These are phyloP conservation scores for Aspergillus tamarii DNA, from an alignment of 2,329 filamentous ascomycete species.

Conservation along the genomic window DNA sequence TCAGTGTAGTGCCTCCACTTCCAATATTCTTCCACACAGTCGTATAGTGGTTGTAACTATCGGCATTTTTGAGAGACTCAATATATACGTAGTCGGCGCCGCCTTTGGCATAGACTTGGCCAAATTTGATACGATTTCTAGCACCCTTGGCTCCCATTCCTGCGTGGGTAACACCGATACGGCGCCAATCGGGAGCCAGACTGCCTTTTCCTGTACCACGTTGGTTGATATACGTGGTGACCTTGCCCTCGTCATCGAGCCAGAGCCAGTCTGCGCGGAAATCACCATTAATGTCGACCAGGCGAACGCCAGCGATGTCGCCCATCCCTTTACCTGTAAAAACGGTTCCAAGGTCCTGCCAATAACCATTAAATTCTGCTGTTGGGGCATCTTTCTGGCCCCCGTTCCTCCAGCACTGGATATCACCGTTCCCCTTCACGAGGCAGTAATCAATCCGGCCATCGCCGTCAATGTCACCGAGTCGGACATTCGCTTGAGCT, in stretches of 20 bases:
- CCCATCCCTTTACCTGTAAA: slow-evolving; percentile 5
- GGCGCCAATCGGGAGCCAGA: background rate
- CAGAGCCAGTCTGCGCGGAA: background rate
- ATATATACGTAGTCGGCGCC: background rate
- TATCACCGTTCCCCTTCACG: background rate
- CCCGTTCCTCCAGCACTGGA: background rate
- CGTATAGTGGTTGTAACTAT: background rate
- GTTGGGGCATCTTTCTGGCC: background rate
- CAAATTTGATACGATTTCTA: background rate
- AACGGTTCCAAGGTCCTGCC: background rate
- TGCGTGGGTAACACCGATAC: background rate
- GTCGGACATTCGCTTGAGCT: background rate
- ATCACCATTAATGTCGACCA: slow-evolving; percentile 14
- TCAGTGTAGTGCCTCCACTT: background rate
- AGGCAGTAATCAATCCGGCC: background rate
- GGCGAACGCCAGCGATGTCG: background rate
- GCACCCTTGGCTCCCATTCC: slow-evolving; percentile 1
- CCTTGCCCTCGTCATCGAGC: slow-evolving; percentile 1
- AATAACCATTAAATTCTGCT: background rate
- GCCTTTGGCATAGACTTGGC: background rate
- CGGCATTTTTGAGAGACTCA: background rate
- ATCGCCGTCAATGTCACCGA: background rate
- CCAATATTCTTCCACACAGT: slow-evolving; percentile 4
- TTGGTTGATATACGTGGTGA: slow-evolving; percentile 7
- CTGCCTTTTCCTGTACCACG: slow-evolving; percentile 4